Conservation (phyloP, 108 stramenopile species). For the Cyclostephanos tholiformis region DNA sequence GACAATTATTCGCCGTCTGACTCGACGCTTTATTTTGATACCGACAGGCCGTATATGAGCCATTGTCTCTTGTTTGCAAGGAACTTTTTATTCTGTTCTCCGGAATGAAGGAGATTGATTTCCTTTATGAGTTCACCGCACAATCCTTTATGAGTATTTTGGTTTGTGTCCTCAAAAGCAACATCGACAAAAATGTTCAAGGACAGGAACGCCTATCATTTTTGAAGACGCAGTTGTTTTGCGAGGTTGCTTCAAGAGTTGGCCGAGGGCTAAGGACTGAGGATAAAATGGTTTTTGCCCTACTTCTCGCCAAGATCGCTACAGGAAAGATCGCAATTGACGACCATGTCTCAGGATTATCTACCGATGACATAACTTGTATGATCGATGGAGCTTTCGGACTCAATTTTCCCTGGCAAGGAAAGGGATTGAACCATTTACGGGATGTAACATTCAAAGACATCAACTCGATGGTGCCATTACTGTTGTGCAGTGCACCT, state of each 20-base stretch:
- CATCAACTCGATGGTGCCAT: constrained; percentile 68
- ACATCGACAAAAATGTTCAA: constrained; percentile 34
- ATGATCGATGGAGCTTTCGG: constrained; percentile 68
- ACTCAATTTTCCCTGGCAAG: constrained; percentile 86
- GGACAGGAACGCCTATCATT: constrained; percentile 55
- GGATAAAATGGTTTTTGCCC: constrained; percentile 93
- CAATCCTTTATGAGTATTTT: constrained; percentile 86
- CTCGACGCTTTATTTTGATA: not conserved
- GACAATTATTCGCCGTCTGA: not conserved
- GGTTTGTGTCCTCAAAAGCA: constrained; percentile 60
- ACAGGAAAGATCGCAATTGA: constrained; percentile 47
- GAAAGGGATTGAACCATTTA: constrained; percentile 87
- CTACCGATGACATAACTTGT: constrained; percentile 60
- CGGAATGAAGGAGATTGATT: constrained; percentile 75
- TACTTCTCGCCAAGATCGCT: constrained; percentile 82
- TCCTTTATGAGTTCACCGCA: constrained; percentile 85
- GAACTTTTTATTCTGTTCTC: constrained; percentile 67
- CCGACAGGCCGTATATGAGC: constrained; percentile 68
- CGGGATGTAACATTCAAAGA: constrained; percentile 72
- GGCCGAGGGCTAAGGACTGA: constrained; percentile 84
- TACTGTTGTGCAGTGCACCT: constrained; percentile 91
- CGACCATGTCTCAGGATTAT: constrained; percentile 3
- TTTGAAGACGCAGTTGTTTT: constrained; percentile 74
- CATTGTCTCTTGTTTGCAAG: constrained; percentile 82
- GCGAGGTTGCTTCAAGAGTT: constrained; percentile 86